phyloP scores from a whole-genome alignment of 2,329 filamentous ascomycete genomes.

The Exophiala alcalophila region DNA sequence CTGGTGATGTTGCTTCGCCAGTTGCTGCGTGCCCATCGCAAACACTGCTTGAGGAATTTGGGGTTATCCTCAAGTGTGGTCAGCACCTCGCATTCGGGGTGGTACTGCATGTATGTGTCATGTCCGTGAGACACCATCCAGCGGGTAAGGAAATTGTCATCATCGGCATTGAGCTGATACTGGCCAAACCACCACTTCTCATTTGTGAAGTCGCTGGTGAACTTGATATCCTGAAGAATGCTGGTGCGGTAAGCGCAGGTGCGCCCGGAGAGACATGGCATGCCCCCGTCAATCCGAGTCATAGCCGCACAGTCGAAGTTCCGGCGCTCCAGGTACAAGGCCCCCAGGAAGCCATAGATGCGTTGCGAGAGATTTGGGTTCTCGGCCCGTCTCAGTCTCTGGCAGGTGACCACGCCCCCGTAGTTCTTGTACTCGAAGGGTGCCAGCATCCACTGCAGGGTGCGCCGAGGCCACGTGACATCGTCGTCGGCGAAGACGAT shows the following conservation, averaged over 20 bases:
- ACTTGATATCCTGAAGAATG: slow-evolving; percentile 80
- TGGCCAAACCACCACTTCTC: slow-evolving; percentile 77
- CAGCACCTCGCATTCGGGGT: slow-evolving; percentile 83
- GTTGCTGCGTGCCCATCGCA: slow-evolving; percentile 93
- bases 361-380: slow-evolving; percentile 58
- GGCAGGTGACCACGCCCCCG: slow-evolving; percentile 88
- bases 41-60: slow-evolving; percentile 90
- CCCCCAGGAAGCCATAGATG: slow-evolving; percentile 84
- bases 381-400: slow-evolving; percentile 72
- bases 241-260: slow-evolving; percentile 88
- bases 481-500: slow-evolving; percentile 95
- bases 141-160: slow-evolving; percentile 96
- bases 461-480: slow-evolving; percentile 82
- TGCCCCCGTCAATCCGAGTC: slow-evolving; percentile 88
- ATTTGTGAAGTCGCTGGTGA: slow-evolving; percentile 84
- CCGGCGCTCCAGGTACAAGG: slow-evolving; percentile 85
- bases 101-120: slow-evolving; percentile 95
- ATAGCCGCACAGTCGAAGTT: slow-evolving; percentile 98
- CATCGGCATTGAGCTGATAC: slow-evolving; percentile 90
- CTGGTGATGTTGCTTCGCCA: slow-evolving; percentile 97
- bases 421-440: slow-evolving; percentile 81
- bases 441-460: slow-evolving; percentile 87
- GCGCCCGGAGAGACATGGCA: slow-evolving; percentile 94
- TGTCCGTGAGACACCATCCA: slow-evolving; percentile 91
- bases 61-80: slow-evolving; percentile 86